phyloP scores from a whole-genome alignment of 2,329 filamentous ascomycete genomes.

The Fulvia fulva region DNA sequence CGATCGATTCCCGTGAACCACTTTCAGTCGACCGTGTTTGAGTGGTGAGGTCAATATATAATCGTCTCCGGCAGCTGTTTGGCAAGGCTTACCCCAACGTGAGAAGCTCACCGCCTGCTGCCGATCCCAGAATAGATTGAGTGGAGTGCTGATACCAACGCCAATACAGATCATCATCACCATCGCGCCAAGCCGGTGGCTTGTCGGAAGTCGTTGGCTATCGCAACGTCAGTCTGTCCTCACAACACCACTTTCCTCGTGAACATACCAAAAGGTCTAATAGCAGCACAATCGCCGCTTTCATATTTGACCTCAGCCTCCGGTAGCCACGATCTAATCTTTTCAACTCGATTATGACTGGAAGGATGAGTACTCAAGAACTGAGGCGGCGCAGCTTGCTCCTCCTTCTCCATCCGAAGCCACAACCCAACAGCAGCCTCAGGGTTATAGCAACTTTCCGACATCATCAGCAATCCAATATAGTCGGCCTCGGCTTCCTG shows the following conservation, averaged over 20 bases:
- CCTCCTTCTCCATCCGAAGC: slow-evolving; percentile 56
- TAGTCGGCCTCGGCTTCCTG: slow-evolving; percentile 76
- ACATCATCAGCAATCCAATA: slow-evolving; percentile 79
- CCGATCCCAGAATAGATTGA: too few relatives aligned
- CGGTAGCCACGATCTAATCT: slow-evolving; percentile 58
- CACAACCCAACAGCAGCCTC: slow-evolving; percentile 61
- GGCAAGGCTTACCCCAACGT: too few relatives aligned
- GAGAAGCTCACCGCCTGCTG: too few relatives aligned
- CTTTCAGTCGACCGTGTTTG: too few relatives aligned
- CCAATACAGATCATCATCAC: too few relatives aligned
- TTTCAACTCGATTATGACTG: slow-evolving; percentile 60
- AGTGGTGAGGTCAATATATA: too few relatives aligned
- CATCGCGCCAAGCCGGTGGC: background rate
- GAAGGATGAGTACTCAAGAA: slow-evolving; percentile 75
- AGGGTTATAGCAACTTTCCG: slow-evolving; percentile 72
- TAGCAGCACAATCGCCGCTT: slow-evolving; percentile 23
- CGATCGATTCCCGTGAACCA: too few relatives aligned
- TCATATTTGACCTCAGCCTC: slow-evolving; percentile 39
- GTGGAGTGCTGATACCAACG: too few relatives aligned
- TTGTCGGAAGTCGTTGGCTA: background rate
- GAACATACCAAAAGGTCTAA: slow-evolving; percentile 16
- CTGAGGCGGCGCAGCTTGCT: slow-evolving; percentile 57
- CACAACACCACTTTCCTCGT: background rate
- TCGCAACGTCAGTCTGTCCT: background rate
- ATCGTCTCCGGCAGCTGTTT: too few relatives aligned